Percentiles rank a stretch among this genome's conserved stretches.
Evolutionary conservation across 306 rosid genomes (phyloP).

Genomic region (Acacia confusa): DNA sequence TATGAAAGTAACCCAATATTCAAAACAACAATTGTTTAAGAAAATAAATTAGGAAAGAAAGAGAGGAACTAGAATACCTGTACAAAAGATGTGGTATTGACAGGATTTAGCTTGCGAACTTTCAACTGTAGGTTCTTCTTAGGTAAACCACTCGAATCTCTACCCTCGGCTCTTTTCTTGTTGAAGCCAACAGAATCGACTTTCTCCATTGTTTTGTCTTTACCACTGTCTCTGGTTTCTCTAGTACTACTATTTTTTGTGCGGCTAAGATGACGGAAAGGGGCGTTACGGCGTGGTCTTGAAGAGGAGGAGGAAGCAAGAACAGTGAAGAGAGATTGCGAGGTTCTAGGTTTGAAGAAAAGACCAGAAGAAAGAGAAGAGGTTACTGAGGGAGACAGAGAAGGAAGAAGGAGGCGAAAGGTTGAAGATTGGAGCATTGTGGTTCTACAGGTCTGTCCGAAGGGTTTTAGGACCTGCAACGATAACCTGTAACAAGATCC

Average conservation of each 20-base stretch:
- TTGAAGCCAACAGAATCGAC: slow-evolving; percentile 44
- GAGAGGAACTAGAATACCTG: slow-evolving; percentile 41
- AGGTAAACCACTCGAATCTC: slow-evolving; percentile 47
- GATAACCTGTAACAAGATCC: background rate
- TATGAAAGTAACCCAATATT: background rate
- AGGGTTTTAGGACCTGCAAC: slow-evolving; percentile 35
- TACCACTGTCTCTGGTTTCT: background rate
- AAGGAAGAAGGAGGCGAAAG: slow-evolving; percentile 45
- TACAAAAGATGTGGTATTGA: slow-evolving; percentile 51
- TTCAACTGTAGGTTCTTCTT: slow-evolving; percentile 48
- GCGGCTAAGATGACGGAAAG: slow-evolving; percentile 29
- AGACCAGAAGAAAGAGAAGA: slow-evolving; percentile 27
- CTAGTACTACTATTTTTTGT: slow-evolving; percentile 35
- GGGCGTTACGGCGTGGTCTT: slow-evolving; percentile 32
- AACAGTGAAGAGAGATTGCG: slow-evolving; percentile 36
- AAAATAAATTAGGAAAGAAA: background rate
- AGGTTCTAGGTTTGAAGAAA: slow-evolving; percentile 18
- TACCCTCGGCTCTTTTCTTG: slow-evolving; percentile 64
- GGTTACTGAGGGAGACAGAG: slow-evolving; percentile 5
- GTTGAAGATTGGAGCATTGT: slow-evolving; percentile 36
- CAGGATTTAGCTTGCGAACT: slow-evolving; percentile 52
- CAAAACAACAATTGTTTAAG: background rate
- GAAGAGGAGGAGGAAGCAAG: slow-evolving; percentile 28
- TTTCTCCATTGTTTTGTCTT: slow-evolving; percentile 37
- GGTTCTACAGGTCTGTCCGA: background rate